Percentiles rank a stretch among this genome's conserved stretches.
phyloP scores from a whole-genome alignment of 371 early-diverging fungal species.

The Actinomortierella wolfii region DNA sequence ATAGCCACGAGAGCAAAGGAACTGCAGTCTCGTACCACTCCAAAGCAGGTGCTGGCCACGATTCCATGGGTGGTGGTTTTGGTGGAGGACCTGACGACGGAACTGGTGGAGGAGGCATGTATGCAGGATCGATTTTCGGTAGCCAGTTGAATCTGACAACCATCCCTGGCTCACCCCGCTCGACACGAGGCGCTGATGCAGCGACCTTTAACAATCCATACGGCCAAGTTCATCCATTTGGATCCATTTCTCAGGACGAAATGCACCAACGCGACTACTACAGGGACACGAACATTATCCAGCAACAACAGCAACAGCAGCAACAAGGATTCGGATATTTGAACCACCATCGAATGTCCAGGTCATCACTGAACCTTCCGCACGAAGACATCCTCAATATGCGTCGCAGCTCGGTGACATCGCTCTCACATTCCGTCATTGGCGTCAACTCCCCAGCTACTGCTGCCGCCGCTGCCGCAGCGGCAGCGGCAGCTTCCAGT shows the following conservation, averaged over 20 bases:
- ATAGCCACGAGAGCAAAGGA: constrained; percentile 35
- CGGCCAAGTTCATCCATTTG: background rate
- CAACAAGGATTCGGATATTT: constrained; percentile 3
- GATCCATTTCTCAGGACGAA: constrained; percentile 27
- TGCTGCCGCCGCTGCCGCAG: constrained; percentile 11
- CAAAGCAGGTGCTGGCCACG: constrained; percentile 7
- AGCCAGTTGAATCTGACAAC: too few relatives aligned
- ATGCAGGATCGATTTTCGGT: too few relatives aligned
- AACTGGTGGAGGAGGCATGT: too few relatives aligned
- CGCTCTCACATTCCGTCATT: too few relatives aligned
- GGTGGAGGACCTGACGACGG: too few relatives aligned
- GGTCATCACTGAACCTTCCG: too few relatives aligned
- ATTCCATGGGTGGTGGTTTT: too few relatives aligned
- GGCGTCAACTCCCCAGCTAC: constrained; percentile 9
- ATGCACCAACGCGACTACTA: constrained; percentile 37
- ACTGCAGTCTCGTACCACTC: constrained; percentile 20
- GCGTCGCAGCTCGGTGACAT: too few relatives aligned
- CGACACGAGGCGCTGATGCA: too few relatives aligned
- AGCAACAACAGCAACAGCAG: constrained; percentile 29
- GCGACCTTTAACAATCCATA: too few relatives aligned
- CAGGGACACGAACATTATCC: constrained; percentile 41
- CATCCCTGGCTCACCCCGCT: too few relatives aligned
- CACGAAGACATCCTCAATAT: too few relatives aligned
- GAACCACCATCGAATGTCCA: background rate
- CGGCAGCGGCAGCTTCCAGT: constrained; percentile 7